These are phyloP conservation scores for Termitomyces sp. DNA, from an alignment of 768 basidiomycete genomes.

Conservation along the genomic window DNA sequence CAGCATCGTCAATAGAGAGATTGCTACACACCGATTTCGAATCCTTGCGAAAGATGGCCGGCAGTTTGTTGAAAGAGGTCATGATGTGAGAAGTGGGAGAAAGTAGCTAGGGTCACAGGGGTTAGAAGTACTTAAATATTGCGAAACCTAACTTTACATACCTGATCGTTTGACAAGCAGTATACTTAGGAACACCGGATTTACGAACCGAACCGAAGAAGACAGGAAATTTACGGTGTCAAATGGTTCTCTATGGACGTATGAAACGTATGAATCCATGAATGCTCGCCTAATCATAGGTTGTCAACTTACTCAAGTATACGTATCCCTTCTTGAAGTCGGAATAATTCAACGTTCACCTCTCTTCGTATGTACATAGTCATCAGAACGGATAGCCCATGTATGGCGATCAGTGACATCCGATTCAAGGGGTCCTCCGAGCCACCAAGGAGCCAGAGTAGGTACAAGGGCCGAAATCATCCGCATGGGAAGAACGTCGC, in stretches of 20 bases:
- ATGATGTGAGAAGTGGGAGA: constrained; percentile 5
- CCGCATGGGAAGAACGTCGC: not conserved
- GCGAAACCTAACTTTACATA: not conserved
- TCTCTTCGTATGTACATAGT: not conserved
- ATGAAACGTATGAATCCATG: not conserved
- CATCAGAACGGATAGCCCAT: not conserved
- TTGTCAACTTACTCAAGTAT: too few relatives aligned
- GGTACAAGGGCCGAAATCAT: not conserved
- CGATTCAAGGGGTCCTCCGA: not conserved
- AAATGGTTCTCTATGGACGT: not conserved
- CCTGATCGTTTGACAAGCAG: not conserved
- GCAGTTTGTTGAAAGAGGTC: constrained; percentile 16
- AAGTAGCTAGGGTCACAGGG: too few relatives aligned
- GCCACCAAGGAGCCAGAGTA: too few relatives aligned
- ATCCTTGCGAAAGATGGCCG: constrained; percentile 19
- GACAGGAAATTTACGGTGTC: constrained; percentile 3
- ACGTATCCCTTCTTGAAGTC: too few relatives aligned
- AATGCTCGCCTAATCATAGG: too few relatives aligned
- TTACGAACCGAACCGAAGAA: constrained; percentile 8
- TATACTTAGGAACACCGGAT: not conserved
- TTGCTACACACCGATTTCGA: constrained; percentile 3
- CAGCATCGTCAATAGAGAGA: not conserved
- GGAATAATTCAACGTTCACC: not conserved
- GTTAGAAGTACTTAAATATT: too few relatives aligned
- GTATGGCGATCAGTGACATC: too few relatives aligned